phyloP scores from a whole-genome alignment of 345 rosid genomes.

The Reutealis trisperma region DNA sequence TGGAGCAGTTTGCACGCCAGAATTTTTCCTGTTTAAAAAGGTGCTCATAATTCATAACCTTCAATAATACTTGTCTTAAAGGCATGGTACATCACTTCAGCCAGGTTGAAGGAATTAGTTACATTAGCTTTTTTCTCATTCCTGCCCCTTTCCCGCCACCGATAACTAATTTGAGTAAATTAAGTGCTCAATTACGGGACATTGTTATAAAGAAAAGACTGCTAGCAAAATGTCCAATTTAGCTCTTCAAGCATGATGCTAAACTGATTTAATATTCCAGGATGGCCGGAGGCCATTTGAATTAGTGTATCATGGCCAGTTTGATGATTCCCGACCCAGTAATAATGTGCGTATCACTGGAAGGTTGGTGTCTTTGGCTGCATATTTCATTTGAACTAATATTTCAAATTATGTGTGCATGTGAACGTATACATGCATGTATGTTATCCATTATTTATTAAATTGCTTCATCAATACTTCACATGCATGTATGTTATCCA shows the following conservation, averaged over 20 bases:
- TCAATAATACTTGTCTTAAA: neutral
- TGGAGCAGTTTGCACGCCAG: constrained; percentile 89
- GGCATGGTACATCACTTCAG: neutral
- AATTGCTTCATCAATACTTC: constrained; percentile 20
- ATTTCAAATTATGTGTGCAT: neutral
- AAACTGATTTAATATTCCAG: constrained; percentile 34
- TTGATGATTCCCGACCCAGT: constrained; percentile 87
- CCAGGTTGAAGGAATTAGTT: constrained; percentile 5
- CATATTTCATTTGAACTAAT: constrained; percentile 1
- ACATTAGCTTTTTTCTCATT: neutral
- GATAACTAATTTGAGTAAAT: neutral
- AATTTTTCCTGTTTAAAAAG: constrained; percentile 83
- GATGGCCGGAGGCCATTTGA: constrained; percentile 91
- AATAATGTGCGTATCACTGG: constrained; percentile 67
- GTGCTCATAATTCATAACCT: constrained; percentile 28
- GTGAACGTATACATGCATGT: neutral
- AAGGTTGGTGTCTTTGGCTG: constrained; percentile 43
- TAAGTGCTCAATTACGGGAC: neutral
- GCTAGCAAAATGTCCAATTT: too few relatives aligned
- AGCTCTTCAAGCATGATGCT: constrained; percentile 5
- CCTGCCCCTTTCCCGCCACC: neutral
- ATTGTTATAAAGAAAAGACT: neutral
- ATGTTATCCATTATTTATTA: neutral
- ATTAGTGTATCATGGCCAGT: constrained; percentile 90
- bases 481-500: neutral